phyloP scores from a whole-genome alignment of 164 flowering plant genomes.

The Tetracentron sinense region DNA sequence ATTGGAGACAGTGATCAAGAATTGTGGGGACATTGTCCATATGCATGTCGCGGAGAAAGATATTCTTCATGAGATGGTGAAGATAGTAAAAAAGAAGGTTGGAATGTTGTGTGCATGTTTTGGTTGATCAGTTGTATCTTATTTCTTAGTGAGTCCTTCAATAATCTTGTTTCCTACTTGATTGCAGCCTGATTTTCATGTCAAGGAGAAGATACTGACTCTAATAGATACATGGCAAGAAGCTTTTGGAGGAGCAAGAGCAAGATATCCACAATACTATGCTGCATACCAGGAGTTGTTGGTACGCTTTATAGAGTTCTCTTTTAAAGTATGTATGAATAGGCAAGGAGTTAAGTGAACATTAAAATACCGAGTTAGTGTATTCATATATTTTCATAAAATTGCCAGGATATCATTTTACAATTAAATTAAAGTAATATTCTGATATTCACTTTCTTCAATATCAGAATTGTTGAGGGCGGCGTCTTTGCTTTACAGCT shows the following conservation, averaged over 20 bases:
- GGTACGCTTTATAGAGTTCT: constrained; percentile 42
- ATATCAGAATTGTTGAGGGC: background rate
- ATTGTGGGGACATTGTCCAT: constrained; percentile 93
- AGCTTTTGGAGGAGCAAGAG: constrained; percentile 96
- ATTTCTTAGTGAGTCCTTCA: background rate
- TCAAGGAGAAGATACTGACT: constrained; percentile 85
- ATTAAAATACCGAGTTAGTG: background rate
- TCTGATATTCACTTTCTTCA: background rate
- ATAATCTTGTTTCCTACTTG: constrained; percentile 8
- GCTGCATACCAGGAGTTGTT: constrained; percentile 89
- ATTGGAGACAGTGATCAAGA: constrained; percentile 88
- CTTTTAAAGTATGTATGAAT: no score
- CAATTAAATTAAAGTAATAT: background rate
- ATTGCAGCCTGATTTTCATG: constrained; percentile 83
- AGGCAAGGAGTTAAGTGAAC: background rate
- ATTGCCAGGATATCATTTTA: no score
- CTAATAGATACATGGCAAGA: constrained; percentile 99
- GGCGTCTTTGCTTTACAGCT: background rate
- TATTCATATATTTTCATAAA: background rate
- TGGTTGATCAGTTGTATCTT: background rate
- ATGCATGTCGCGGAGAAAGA: constrained; percentile 97
- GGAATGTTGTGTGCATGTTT: constrained; percentile 9
- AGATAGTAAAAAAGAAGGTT: constrained; percentile 88
- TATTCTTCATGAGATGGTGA: constrained; percentile 90
- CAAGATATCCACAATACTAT: constrained; percentile 92